phyloP scores from a whole-genome alignment of 192 early-diverging fungal genomes.

The Funneliformis mosseae region DNA sequence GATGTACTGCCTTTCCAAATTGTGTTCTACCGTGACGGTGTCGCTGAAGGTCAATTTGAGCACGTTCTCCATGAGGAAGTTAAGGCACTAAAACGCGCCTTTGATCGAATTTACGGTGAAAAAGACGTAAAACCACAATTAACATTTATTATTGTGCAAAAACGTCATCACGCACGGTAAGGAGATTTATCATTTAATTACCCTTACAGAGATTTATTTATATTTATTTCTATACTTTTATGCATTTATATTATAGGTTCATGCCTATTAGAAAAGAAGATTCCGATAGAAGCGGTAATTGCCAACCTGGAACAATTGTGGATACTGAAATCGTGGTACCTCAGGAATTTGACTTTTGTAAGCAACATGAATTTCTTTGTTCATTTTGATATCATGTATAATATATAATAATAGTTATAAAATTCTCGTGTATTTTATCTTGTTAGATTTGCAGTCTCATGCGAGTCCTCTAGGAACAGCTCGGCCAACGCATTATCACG shows the following conservation, averaged over 20 bases:
- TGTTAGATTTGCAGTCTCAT: constrained; percentile 72
- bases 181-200: neutral
- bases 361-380: neutral
- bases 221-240: neutral
- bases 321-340: constrained; percentile 73
- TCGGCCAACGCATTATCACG: constrained; percentile 87
- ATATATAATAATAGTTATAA: neutral
- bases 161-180: constrained; percentile 84
- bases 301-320: constrained; percentile 74
- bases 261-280: constrained; percentile 39
- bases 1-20: constrained; percentile 72
- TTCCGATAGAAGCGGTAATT: constrained; percentile 76
- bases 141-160: constrained; percentile 84
- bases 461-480: constrained; percentile 90
- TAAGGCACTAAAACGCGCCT: constrained; percentile 42
- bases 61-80: constrained; percentile 21
- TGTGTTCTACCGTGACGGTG: constrained; percentile 84
- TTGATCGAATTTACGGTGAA: constrained; percentile 60
- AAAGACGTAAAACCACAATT: constrained; percentile 77
- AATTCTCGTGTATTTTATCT: neutral
- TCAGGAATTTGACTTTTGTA: constrained; percentile 54
- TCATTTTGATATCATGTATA: neutral
- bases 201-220: too few relatives aligned
- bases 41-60: constrained; percentile 73
- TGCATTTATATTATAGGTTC: neutral